Evolutionary conservation across 768 basidiomycete species (phyloP), one percentile per base, ranked within the genome.

Genomic region (Kwoniella dendrophila): DNA sequence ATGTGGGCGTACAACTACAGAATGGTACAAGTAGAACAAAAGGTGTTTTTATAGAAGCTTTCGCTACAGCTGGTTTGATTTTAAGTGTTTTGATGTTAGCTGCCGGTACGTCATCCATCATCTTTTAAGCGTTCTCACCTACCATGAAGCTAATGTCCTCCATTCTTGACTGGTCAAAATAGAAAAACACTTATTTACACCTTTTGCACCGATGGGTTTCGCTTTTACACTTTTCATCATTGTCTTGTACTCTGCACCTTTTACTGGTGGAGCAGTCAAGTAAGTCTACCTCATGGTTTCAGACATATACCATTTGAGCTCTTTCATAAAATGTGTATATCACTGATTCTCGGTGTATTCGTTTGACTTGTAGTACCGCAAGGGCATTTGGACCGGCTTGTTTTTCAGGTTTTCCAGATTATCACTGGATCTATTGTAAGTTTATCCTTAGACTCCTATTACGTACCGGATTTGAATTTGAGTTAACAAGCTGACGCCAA

Each of bases 231-330:
- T 3, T 40, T 24, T 51, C 43, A n/a, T 18, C 10, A 33, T 14
- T 40, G 32, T 27, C n/a, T 38, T 38, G 36, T 38, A 38, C 18
- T 18, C 36, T 38, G 8, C 8, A 38, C 8, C 36, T 38, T 38
- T 66, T 45, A 77, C 75, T 18, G 75, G 75, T 36, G 75, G 75
- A 24, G 75, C 75, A 14, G 71, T 77, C 67, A 77, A 77, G 74
- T 73, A 55, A 68, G 74, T 66, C 22, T 29, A 24, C 36, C 8
- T 18, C 48, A 7, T 38, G 36, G 33, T 34, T 29, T 24, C n/a
- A n/a, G n/a, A 18, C 54, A 26, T 14, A 22, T n/a, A 10, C n/a
- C 10, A 26, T 50, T 7, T 14, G 36, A 27, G 7, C n/a, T 14
- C 33, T 16, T 18, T 20, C 18, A 22, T 20, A 49, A 29, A 6